Evolutionary conservation across 2,329 filamentous ascomycete genomes (phyloP).

Genomic region (Hypomyces rosellus): DNA sequence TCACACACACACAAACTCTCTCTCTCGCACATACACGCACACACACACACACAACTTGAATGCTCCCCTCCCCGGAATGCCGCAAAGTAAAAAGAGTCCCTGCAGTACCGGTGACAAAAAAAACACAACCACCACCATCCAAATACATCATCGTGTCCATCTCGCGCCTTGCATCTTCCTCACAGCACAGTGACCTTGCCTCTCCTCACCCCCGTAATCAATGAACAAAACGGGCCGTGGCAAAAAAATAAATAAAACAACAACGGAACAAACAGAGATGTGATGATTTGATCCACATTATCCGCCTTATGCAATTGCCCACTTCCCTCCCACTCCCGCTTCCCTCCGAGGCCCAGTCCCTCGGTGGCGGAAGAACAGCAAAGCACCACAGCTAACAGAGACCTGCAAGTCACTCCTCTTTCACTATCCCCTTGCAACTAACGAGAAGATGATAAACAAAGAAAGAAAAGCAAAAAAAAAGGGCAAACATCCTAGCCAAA

Average conservation of each 20-base stretch:
- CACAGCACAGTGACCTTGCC: no score
- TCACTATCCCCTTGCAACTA: not conserved
- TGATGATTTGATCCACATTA: conserved; percentile 1
- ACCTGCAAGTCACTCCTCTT: not conserved
- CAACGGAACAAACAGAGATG: not conserved
- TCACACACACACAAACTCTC: no score
- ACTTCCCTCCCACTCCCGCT: conserved; percentile 4
- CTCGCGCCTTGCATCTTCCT: no score
- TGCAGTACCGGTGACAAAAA: no score
- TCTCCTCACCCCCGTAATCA: not conserved
- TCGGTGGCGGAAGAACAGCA: conserved; percentile 11
- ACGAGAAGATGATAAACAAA: no score
- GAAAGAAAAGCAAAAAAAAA: not conserved
- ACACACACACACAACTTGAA: no score
- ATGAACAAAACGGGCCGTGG: not conserved
- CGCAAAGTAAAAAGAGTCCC: no score
- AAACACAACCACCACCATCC: no score
- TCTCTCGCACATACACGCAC: no score
- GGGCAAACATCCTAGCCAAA: not conserved
- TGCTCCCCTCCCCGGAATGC: no score
- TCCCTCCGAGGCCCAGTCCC: conserved; percentile 8
- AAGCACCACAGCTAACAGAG: not conserved
- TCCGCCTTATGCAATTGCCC: conserved; percentile 9
- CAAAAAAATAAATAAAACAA: not conserved
- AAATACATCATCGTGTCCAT: no score